Percentiles rank a stretch among this genome's conserved stretches.
phyloP scores from a whole-genome alignment of 2,329 filamentous ascomycete genomes.

The Calcarisporium arbuscula region DNA sequence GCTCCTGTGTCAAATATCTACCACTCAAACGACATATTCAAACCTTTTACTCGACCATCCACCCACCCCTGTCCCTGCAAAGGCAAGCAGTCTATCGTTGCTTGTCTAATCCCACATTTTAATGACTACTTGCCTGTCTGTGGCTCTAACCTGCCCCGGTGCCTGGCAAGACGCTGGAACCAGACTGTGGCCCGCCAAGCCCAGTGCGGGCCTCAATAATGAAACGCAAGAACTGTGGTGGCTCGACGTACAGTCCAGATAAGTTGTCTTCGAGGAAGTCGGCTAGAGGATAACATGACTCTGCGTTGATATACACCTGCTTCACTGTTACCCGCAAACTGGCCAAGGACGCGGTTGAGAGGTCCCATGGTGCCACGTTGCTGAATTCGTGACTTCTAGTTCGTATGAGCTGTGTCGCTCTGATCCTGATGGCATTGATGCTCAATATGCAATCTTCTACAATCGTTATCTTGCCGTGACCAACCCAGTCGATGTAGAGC shows the following conservation, averaged over 20 bases:
- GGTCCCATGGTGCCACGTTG: background rate
- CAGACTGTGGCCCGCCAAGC: too few species aligned
- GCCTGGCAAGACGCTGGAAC: too few species aligned
- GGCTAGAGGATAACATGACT: constrained; percentile 16
- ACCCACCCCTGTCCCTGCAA: too few species aligned
- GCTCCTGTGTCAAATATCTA: too few species aligned
- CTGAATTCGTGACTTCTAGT: constrained; percentile 12
- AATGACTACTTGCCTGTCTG: too few species aligned
- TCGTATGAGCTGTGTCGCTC: constrained; percentile 15
- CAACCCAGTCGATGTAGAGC: constrained; percentile 20
- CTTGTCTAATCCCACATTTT: too few species aligned
- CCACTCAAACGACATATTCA: too few species aligned
- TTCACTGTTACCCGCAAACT: constrained; percentile 12
- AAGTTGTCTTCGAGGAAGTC: constrained; percentile 22
- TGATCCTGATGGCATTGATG: constrained; percentile 25
- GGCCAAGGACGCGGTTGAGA: constrained; percentile 5
- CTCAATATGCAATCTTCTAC: constrained; percentile 19
- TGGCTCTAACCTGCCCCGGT: too few species aligned
- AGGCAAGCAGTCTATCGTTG: too few species aligned
- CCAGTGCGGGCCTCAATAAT: constrained; percentile 1
- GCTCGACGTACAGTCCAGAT: constrained; percentile 15
- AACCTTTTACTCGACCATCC: too few species aligned
- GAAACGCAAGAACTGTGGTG: background rate
- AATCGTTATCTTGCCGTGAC: constrained; percentile 22
- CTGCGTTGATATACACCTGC: constrained; percentile 15